phyloP scores from a whole-genome alignment of 2,329 filamentous ascomycete genomes.

The Clathrospora elynae region DNA sequence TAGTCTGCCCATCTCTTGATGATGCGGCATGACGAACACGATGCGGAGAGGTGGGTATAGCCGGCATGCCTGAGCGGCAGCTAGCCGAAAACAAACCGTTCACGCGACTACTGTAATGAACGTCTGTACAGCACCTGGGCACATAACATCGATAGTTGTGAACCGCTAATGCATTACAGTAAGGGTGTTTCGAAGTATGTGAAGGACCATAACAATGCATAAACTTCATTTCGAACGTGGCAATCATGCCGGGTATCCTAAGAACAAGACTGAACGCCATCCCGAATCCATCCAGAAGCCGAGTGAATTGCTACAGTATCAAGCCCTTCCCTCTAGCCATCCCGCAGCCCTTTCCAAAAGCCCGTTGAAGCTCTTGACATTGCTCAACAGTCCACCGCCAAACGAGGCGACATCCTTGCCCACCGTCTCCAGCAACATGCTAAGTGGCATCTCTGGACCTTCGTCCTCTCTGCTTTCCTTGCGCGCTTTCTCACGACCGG shows the following conservation, averaged over 20 bases:
- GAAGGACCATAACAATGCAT: no score
- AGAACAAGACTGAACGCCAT: slow-evolving; percentile 10
- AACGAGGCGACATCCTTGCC: slow-evolving; percentile 34
- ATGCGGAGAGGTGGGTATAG: slow-evolving; percentile 5
- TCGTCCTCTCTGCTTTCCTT: slow-evolving; percentile 40
- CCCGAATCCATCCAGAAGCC: background rate
- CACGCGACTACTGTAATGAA: no score
- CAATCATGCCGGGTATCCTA: slow-evolving; percentile 17
- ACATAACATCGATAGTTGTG: background rate
- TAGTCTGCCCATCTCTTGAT: no score
- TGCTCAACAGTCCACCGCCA: slow-evolving; percentile 41
- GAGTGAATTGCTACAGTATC: background rate
- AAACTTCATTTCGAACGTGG: slow-evolving; percentile 9
- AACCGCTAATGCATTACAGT: background rate
- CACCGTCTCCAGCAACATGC: slow-evolving; percentile 39
- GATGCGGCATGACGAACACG: slow-evolving; percentile 6
- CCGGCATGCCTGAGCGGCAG: no score
- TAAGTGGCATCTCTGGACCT: slow-evolving; percentile 39
- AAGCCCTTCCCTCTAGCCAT: slow-evolving; percentile 45
- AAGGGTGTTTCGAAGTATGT: no score
- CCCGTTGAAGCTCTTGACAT: slow-evolving; percentile 42
- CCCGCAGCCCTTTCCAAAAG: slow-evolving; percentile 42
- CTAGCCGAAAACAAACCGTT: slow-evolving; percentile 1
- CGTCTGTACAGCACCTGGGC: background rate
- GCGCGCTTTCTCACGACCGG: slow-evolving; percentile 40